Conservation (phyloP, 306 rosid species). For the Cucurbita ficifolia region DNA sequence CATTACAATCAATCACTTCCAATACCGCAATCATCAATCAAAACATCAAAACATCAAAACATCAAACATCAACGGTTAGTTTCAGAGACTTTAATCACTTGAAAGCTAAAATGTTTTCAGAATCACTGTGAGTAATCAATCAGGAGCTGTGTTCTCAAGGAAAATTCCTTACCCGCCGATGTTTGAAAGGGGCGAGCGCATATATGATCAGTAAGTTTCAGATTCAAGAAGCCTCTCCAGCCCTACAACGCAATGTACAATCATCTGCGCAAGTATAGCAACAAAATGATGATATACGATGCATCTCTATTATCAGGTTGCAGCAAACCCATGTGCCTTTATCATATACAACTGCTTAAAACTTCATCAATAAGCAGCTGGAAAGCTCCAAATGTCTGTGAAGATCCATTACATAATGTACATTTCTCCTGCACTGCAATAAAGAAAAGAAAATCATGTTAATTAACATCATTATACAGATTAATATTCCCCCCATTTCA, state of each 20-base stretch:
- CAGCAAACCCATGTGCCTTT: background rate
- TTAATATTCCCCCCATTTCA: too few species aligned
- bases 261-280: background rate
- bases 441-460: background rate
- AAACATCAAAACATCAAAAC: background rate
- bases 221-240: conserved; percentile 8
- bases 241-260: conserved; percentile 33
- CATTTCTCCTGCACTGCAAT: background rate
- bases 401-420: background rate
- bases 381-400: background rate
- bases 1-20: background rate
- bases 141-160: background rate
- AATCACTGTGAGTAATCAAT: background rate
- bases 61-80: background rate
- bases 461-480: background rate
- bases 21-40: background rate
- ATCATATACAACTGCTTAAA: conserved; percentile 1
- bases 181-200: conserved; percentile 9
- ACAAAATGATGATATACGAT: background rate
- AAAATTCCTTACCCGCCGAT: conserved; percentile 1
- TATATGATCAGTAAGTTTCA: conserved; percentile 8
- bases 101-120: background rate
- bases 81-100: background rate
- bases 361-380: background rate
- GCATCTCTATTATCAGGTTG: background rate